Evolutionary conservation across 2,329 filamentous ascomycete genomes (phyloP).

Genomic region (Coniochaeta hoffmannii): DNA sequence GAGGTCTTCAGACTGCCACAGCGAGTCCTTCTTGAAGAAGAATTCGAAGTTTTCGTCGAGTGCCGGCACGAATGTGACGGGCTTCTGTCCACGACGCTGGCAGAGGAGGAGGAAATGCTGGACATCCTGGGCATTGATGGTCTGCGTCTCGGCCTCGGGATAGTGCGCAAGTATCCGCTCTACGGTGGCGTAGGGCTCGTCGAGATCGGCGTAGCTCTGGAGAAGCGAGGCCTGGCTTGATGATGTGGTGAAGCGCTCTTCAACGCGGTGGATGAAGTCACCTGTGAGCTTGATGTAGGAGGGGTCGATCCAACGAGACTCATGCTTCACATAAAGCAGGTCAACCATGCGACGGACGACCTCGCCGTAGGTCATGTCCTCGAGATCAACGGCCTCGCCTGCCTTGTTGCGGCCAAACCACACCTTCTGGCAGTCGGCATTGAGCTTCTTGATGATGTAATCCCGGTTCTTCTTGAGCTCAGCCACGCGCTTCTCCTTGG

Average conservation of each 20-base stretch:
- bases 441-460: slow-evolving; percentile 92
- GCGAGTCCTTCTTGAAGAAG: slow-evolving; percentile 99
- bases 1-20: slow-evolving; percentile 98
- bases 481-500: slow-evolving; percentile 85
- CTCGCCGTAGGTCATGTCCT: slow-evolving; percentile 93
- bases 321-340: slow-evolving; percentile 85
- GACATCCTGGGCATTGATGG: slow-evolving; percentile 97
- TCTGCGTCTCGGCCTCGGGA: slow-evolving; percentile 77
- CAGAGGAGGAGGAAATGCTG: slow-evolving; percentile 94
- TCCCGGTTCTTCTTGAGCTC: slow-evolving; percentile 84
- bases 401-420: slow-evolving; percentile 87
- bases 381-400: slow-evolving; percentile 76
- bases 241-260: slow-evolving; percentile 83
- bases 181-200: slow-evolving; percentile 71
- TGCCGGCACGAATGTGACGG: slow-evolving; percentile 90
- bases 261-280: slow-evolving; percentile 93
- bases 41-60: slow-evolving; percentile 97
- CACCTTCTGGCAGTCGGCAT: slow-evolving; percentile 93
- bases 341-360: slow-evolving; percentile 82
- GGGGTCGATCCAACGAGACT: slow-evolving; percentile 84
- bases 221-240: slow-evolving; percentile 70
- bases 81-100: slow-evolving; percentile 88
- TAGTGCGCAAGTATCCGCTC: slow-evolving; percentile 76
- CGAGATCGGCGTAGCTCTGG: slow-evolving; percentile 83
- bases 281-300: slow-evolving; percentile 78